These are phyloP conservation scores for Populus hybrid DNA, from an alignment of 441 rosid genomes.

Conservation along the genomic window DNA sequence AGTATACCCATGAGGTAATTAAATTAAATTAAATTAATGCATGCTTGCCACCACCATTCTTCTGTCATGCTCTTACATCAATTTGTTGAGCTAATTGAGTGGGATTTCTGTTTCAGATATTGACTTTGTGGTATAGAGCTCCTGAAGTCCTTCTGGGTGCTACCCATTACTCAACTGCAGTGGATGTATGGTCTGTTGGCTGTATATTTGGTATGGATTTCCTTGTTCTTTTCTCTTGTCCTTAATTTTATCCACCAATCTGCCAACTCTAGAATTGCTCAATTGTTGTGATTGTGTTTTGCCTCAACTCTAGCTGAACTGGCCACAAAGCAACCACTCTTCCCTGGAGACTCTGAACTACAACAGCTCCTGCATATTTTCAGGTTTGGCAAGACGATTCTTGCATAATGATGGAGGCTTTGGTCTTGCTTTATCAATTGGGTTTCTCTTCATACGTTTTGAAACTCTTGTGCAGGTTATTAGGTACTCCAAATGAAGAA, in stretches of 20 bases:
- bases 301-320: slow-evolving; percentile 58
- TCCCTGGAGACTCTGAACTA: slow-evolving; percentile 93
- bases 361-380: slow-evolving; percentile 96
- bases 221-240: not conserved
- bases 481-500: slow-evolving; percentile 88
- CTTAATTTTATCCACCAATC: not conserved
- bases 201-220: slow-evolving; percentile 72
- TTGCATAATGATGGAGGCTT: not conserved
- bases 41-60: not conserved
- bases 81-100: not conserved
- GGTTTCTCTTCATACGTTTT: not conserved
- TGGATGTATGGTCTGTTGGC: slow-evolving; percentile 97
- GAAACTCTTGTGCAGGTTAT: slow-evolving; percentile 42
- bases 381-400: slow-evolving; percentile 34
- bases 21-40: not conserved
- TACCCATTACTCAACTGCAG: slow-evolving; percentile 98
- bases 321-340: slow-evolving; percentile 78
- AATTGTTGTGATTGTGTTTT: slow-evolving; percentile 6
- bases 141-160: slow-evolving; percentile 95
- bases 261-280: not conserved
- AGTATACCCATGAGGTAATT: slow-evolving; percentile 90
- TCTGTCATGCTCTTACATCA: not conserved
- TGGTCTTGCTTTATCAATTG: not conserved
- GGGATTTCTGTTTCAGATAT: slow-evolving; percentile 45
- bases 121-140: slow-evolving; percentile 96